Conservation (phyloP, 345 rosid species). For the Brassica incana region DNA sequence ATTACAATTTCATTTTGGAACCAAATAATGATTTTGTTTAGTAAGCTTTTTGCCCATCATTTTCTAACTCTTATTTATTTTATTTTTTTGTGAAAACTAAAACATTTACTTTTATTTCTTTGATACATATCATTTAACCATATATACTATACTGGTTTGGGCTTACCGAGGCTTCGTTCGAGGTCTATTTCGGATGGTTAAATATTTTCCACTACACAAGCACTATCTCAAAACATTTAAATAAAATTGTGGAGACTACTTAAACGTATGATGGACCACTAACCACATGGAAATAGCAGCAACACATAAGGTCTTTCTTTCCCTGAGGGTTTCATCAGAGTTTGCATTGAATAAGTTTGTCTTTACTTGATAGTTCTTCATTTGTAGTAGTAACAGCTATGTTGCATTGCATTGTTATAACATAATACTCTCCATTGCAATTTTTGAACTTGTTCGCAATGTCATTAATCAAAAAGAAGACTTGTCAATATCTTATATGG, state of each 20-base stretch:
- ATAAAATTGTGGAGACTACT: background rate
- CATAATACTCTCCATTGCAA: constrained; percentile 14
- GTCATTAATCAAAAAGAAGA: background rate
- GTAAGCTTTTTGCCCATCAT: no score
- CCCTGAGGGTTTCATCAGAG: constrained; percentile 31
- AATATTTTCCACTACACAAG: background rate
- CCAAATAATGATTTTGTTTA: no score
- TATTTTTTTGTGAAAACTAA: background rate
- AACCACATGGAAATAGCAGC: background rate
- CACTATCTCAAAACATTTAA: background rate
- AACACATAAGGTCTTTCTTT: constrained; percentile 19
- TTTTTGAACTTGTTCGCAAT: background rate
- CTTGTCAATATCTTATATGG: background rate
- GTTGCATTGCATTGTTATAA: background rate
- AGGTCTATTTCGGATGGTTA: background rate
- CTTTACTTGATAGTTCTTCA: constrained; percentile 29
- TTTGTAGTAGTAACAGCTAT: background rate
- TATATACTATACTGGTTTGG: background rate
- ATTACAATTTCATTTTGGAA: no score
- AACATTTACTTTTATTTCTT: background rate
- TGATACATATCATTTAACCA: background rate
- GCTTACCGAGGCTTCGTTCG: background rate
- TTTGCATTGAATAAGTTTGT: constrained; percentile 40
- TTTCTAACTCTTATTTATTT: no score
- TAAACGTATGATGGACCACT: background rate